Conservation (phyloP, 2,329 filamentous ascomycete genomes). For the Diplodia scrobiculata region DNA sequence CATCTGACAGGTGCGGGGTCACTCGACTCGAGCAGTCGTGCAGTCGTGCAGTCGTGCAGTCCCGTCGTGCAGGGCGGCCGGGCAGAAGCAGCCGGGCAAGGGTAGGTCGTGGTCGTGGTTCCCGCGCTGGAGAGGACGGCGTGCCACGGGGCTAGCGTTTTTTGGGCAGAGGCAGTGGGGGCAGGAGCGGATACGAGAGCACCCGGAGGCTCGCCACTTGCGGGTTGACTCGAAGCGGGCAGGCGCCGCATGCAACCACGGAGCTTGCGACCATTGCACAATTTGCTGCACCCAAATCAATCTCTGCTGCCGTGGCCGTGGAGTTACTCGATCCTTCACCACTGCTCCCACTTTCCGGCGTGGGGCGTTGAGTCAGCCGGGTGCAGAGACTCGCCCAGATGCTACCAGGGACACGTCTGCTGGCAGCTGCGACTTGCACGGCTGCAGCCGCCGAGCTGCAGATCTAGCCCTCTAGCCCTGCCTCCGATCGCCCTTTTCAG, state of each 20-base stretch:
- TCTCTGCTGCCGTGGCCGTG: neutral
- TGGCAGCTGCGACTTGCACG: too few species aligned
- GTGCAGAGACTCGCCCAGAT: neutral
- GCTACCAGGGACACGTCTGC: constrained; percentile 11
- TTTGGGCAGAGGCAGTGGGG: neutral
- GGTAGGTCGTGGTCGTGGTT: neutral
- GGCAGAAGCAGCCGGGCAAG: too few species aligned
- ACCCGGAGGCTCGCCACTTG: too few species aligned
- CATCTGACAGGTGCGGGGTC: too few species aligned
- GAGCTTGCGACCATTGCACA: neutral
- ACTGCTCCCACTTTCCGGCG: neutral
- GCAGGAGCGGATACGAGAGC: constrained; percentile 8
- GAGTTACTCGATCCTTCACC: too few species aligned
- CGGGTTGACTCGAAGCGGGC: neutral
- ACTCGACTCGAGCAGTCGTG: too few species aligned
- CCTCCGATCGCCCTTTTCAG: neutral
- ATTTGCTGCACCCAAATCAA: neutral
- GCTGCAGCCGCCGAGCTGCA: neutral
- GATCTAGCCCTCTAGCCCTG: neutral
- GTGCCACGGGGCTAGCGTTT: too few species aligned
- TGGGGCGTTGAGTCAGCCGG: too few species aligned
- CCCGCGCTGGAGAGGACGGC: neutral
- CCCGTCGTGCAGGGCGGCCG: too few species aligned
- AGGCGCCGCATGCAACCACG: constrained; percentile 12
- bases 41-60: too few species aligned